phyloP scores from a whole-genome alignment of 768 basidiomycete genomes.

The Boletus rex-veris region DNA sequence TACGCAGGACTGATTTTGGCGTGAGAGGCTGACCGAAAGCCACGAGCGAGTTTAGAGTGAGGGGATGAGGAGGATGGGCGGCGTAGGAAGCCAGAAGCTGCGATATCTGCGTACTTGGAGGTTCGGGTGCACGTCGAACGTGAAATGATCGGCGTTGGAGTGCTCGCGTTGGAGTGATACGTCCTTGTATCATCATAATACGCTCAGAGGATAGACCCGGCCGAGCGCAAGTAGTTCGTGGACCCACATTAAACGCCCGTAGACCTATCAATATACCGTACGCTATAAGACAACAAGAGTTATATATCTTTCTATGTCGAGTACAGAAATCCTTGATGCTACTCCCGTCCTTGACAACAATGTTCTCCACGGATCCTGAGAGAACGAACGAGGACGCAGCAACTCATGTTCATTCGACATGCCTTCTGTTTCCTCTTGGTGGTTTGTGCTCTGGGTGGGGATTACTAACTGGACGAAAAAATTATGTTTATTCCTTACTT shows the following conservation, averaged over 20 bases:
- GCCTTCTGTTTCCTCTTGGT: conserved; percentile 23
- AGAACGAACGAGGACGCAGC: not conserved
- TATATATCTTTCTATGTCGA: conserved; percentile 22
- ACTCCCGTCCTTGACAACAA: not conserved
- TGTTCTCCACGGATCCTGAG: not conserved
- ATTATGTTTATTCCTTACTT: conserved; percentile 20
- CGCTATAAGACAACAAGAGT: conserved; percentile 22
- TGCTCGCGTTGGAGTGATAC: not conserved
- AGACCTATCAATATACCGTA: not conserved
- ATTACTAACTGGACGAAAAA: not conserved
- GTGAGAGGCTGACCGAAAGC: conserved; percentile 76
- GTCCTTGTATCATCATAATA: not conserved
- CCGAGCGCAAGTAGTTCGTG: not conserved
- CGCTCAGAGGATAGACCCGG: not conserved
- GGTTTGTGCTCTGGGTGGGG: conserved; percentile 19
- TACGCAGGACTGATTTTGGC: conserved; percentile 63
- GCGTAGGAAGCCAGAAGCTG: conserved; percentile 62
- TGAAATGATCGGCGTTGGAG: conserved; percentile 20
- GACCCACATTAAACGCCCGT: not conserved
- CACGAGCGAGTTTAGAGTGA: conserved; percentile 70
- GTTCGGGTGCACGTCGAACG: conserved; percentile 43
- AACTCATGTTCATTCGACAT: conserved; percentile 17
- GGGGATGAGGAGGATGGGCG: conserved; percentile 58
- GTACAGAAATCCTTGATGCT: conserved; percentile 18
- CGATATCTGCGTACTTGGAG: conserved; percentile 50